Evolutionary conservation across 345 rosid genomes (phyloP), one percentile per base, ranked within the genome.

Genomic region (Triadica sebifera): DNA sequence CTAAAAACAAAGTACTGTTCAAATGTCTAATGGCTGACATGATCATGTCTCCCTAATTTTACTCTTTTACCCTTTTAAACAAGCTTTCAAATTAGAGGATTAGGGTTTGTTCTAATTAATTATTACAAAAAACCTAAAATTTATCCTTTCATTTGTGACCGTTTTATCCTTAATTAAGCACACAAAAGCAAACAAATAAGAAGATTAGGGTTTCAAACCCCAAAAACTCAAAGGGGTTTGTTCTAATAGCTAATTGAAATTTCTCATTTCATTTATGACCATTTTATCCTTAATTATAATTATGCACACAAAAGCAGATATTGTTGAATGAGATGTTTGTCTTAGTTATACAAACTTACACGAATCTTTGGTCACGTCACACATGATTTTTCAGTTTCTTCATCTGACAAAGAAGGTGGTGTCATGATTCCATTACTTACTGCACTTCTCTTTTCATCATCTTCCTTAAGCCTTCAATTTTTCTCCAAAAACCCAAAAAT

Each of bases 311-410:
- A 5, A 6, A 29, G 34, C 1, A 29, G 2, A 29, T 29, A 29
- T 29, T 29, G 34, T 29, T 29, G 34, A 2, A 29, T 29, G 34
- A 43, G 47, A 43, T 43, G 47, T 43, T 43, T 43, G 9, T 5
- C 9, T 43, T 43, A 43, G 47, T 15, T 55, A 53, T 56, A 29
- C 1, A 29, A 10, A 57, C 25, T 68, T 47, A 39, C 52, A 39
- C 61, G 78, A 85, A 80, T 81, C 85, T 85, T 78, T 76, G 80
- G 81, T 81, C 86, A 64, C 83, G 79, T 83, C 85, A 77, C 81
- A 74, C 43, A 68, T 61, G 86, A 82, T 86, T 56, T 81, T 80
- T 74, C 83, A 65, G 74, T 81, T 53, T 84, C 59, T 53, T 60
- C 66, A 49, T 20, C 73, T 59, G 81, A 81, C 82, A 67, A 29